These are phyloP conservation scores for Phoma sp. DNA, from an alignment of 2,329 filamentous ascomycete species.

Conservation along the genomic window DNA sequence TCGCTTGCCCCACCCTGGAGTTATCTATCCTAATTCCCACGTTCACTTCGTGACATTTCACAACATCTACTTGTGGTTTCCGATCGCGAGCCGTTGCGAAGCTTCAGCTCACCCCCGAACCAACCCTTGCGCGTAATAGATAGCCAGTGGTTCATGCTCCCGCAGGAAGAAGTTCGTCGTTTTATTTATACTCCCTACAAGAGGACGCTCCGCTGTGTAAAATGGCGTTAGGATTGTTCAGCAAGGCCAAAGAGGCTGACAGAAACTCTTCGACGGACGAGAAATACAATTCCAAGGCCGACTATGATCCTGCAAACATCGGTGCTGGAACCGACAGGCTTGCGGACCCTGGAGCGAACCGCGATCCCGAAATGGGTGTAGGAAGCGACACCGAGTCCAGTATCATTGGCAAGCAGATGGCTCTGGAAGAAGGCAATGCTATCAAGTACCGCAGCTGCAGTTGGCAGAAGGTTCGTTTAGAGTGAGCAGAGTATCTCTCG, in stretches of 20 bases:
- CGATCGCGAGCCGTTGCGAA: not conserved
- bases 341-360: conserved; percentile 45
- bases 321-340: conserved; percentile 40
- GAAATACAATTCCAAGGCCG: conserved; percentile 20
- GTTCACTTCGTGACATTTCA: not conserved
- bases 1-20: conserved; percentile 7
- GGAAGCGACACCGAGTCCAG: conserved; percentile 47
- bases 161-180: conserved; percentile 38
- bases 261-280: conserved; percentile 23
- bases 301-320: conserved; percentile 41
- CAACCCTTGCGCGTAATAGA: not conserved
- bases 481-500: not conserved
- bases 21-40: conserved; percentile 12
- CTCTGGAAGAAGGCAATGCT: conserved; percentile 74
- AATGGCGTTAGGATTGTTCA: conserved; percentile 57
- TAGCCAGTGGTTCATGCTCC: conserved; percentile 48
- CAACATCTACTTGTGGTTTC: conserved; percentile 1
- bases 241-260: conserved; percentile 26
- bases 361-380: conserved; percentile 32
- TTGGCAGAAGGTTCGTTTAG: conserved; percentile 76
- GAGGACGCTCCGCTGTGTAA: conserved; percentile 55
- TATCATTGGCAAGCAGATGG: conserved; percentile 70
- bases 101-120: conserved; percentile 5
- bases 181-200: conserved; percentile 50
- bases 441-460: conserved; percentile 94